Evolutionary conservation across 2,329 filamentous ascomycete genomes (phyloP), one percentile per base, ranked within the genome.

Genomic region (Monilinia laxa): DNA sequence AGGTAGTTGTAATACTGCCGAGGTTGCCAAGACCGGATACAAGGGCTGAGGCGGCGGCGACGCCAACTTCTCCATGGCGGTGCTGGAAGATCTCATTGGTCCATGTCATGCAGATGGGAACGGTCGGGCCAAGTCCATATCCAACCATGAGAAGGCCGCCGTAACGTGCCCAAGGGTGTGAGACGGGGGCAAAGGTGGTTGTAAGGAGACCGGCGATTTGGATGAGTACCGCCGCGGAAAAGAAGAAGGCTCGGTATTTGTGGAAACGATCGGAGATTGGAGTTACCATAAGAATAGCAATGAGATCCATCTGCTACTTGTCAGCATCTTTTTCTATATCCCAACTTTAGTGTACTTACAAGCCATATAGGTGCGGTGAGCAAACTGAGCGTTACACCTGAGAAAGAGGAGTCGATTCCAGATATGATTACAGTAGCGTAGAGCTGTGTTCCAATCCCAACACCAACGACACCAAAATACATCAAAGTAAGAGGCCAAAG

Each of bases 401-500:
- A 91, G 67, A 96, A 87, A 0, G 80, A 79, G 0, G 91, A 86
- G 75, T 93, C 87, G 74, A 95, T 95, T 12, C 87, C 86, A 20
- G 85, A 83, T 73, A 97, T 95, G 73, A 97, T 96, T 71, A 96
- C 87, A 3, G 89, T 94, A 42, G 90, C 91, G 75, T 97, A 97
- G 57, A 91, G 86, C 79, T 96, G 92, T 0, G 92, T 93, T 55
- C 92, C 93, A 69, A 96, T 96, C 11, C 93, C 93, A 3, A 96
- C 93, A 28, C 93, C 93, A 1, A 97, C 93, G 3, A 97, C 93
- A 25, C 93, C 93, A 79, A 97, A 96, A 79, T 97, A 97, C 93
- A 97, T 97, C 64, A 96, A 75, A 1, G 89, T 84, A 71, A 97
- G 79, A 1, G 93, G 93, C 90, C 92, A 97, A 23, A 96, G 82